Percentiles rank a stretch among this genome's conserved stretches.
Evolutionary conservation across 768 basidiomycete species (phyloP).

Genomic region (Pleurotus platypus): DNA sequence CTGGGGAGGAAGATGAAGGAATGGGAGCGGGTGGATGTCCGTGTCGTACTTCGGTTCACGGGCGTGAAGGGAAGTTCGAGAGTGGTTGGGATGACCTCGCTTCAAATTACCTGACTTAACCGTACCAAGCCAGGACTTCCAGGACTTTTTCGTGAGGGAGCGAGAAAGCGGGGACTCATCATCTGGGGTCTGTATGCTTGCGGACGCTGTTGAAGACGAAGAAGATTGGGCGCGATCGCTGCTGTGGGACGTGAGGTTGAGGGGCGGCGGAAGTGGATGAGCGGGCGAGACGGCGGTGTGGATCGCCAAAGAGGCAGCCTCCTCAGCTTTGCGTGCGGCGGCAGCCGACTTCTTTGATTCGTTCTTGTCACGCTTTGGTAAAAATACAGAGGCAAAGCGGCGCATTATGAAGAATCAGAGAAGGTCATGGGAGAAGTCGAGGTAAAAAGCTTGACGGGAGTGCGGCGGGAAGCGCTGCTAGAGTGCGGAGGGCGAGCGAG

Average conservation of each 20-base stretch:
- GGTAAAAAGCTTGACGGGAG: background rate
- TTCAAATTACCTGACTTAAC: conserved; percentile 19
- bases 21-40: conserved; percentile 15
- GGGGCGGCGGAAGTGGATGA: conserved; percentile 16
- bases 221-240: conserved; percentile 46
- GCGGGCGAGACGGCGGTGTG: conserved; percentile 11
- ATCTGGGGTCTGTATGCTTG: conserved; percentile 58
- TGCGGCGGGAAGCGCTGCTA: background rate
- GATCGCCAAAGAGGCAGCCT: conserved; percentile 8
- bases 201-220: conserved; percentile 60
- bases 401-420: conserved; percentile 40
- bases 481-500: background rate
- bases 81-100: background rate
- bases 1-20: conserved; percentile 17
- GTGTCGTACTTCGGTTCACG: conserved; percentile 1
- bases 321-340: conserved; percentile 5
- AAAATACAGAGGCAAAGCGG: conserved; percentile 60
- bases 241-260: conserved; percentile 27
- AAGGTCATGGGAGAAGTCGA: conserved; percentile 10
- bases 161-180: conserved; percentile 41
- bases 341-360: conserved; percentile 12
- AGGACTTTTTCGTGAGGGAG: conserved; percentile 41
- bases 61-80: background rate
- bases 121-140: conserved; percentile 53
- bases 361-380: conserved; percentile 26